These are phyloP conservation scores for Ceratocystis cubensis DNA, from an alignment of 2,329 filamentous ascomycete species.

Conservation along the genomic window DNA sequence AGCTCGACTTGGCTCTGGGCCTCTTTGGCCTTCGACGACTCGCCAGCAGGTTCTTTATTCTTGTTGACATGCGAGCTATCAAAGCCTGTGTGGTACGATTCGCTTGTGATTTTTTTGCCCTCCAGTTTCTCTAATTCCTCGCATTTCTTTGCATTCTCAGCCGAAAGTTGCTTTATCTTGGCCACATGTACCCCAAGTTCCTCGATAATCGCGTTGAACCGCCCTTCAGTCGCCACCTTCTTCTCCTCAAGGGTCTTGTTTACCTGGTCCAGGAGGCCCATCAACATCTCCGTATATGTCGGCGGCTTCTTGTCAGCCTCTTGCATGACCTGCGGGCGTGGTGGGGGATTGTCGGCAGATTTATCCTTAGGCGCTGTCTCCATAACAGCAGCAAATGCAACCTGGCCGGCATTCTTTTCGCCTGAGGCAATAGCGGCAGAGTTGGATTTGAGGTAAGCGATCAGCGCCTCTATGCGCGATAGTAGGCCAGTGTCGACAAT, in stretches of 20 bases:
- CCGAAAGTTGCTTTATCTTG: constrained; percentile 69
- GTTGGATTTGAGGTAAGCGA: constrained; percentile 62
- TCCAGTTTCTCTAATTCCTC: constrained; percentile 76
- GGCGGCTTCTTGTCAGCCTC: constrained; percentile 60
- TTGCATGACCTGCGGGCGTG: constrained; percentile 67
- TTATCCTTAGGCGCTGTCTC: constrained; percentile 56
- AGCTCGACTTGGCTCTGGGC: constrained; percentile 18
- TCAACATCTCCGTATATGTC: constrained; percentile 95
- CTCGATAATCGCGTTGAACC: constrained; percentile 62
- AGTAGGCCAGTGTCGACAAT: constrained; percentile 87
- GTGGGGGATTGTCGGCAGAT: constrained; percentile 61
- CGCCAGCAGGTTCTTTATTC: constrained; percentile 31
- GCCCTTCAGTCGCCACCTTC: constrained; percentile 47
- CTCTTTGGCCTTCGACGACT: constrained; percentile 38
- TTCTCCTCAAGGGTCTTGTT: constrained; percentile 73
- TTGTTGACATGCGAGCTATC: constrained; percentile 73
- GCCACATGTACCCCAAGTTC: constrained; percentile 64
- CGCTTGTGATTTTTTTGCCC: constrained; percentile 82
- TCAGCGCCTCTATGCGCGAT: constrained; percentile 65
- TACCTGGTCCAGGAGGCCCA: constrained; percentile 85
- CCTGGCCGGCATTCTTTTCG: constrained; percentile 56
- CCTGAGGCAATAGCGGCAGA: constrained; percentile 41
- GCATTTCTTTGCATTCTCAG: constrained; percentile 60
- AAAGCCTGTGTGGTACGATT: constrained; percentile 78
- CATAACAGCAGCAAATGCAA: constrained; percentile 82